Conservation (phyloP, 2,329 filamentous ascomycete species). For the Aschersonia sp. region DNA sequence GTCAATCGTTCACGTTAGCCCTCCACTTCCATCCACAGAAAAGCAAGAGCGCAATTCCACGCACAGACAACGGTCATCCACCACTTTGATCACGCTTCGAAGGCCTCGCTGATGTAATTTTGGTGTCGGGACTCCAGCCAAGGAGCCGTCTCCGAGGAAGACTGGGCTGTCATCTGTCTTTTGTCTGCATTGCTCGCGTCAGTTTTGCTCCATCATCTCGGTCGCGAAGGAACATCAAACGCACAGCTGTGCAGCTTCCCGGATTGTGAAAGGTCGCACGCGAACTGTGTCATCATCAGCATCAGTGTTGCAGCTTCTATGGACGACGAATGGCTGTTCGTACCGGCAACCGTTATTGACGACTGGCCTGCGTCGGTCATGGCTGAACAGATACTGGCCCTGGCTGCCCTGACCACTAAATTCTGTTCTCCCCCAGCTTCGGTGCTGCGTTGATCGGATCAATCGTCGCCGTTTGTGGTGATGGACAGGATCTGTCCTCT, state of each 20-base stretch:
- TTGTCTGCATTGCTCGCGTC: conserved; percentile 24
- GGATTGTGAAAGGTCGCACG: conserved; percentile 63
- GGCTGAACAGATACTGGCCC: neutral
- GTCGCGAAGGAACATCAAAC: conserved; percentile 7
- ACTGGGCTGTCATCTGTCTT: conserved; percentile 70
- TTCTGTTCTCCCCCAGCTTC: no score
- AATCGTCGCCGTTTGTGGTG: no score
- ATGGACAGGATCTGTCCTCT: no score
- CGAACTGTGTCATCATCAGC: conserved; percentile 36
- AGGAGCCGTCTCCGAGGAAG: conserved; percentile 91
- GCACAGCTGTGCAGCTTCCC: conserved; percentile 85
- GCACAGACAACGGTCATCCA: conserved; percentile 92
- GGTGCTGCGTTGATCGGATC: no score
- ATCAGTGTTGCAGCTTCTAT: neutral
- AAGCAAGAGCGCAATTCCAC: conserved; percentile 17
- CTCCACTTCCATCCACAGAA: no score
- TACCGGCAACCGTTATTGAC: conserved; percentile 46
- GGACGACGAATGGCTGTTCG: neutral
- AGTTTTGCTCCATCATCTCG: neutral
- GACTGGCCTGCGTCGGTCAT: conserved; percentile 23
- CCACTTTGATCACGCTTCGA: conserved; percentile 82
- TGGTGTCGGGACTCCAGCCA: conserved; percentile 73
- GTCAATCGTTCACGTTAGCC: conserved; percentile 1
- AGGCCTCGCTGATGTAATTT: conserved; percentile 79
- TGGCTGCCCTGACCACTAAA: no score